A percentile compares a stretch with the other conserved stretches of the same genome.
phyloP scores from a whole-genome alignment of 1,284 basidiomycete species.

The Sporisorium scitamineum region DNA sequence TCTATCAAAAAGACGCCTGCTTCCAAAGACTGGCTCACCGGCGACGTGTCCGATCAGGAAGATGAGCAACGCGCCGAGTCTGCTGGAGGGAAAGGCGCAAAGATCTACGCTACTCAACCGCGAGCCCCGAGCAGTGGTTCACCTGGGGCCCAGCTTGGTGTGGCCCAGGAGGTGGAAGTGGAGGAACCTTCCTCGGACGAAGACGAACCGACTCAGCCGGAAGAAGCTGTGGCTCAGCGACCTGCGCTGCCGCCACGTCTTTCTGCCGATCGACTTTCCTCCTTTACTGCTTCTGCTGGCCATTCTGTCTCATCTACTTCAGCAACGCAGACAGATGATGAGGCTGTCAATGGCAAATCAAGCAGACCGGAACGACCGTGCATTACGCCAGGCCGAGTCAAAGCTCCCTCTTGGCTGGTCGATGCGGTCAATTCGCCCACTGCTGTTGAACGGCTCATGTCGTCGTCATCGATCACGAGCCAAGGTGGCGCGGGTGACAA shows the following conservation, averaged over 20 bases:
- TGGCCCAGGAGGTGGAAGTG: slow-evolving; percentile 21
- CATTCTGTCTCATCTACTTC: not conserved
- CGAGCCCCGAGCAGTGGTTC: not conserved
- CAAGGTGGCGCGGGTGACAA: not conserved
- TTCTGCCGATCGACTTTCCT: slow-evolving; percentile 20
- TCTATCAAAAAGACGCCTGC: slow-evolving; percentile 3
- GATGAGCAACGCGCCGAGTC: not conserved
- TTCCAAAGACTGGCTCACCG: slow-evolving; percentile 47
- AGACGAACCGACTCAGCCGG: slow-evolving; percentile 24
- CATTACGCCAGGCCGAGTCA: slow-evolving; percentile 29
- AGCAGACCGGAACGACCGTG: slow-evolving; percentile 22
- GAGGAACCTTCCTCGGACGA: slow-evolving; percentile 40
- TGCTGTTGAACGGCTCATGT: slow-evolving; percentile 25
- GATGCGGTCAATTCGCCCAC: slow-evolving; percentile 40
- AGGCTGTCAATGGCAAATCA: not conserved
- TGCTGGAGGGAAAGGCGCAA: not conserved
- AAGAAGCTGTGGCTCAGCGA: slow-evolving; percentile 31
- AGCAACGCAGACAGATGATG: not conserved
- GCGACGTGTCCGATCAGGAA: slow-evolving; percentile 41
- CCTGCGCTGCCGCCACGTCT: slow-evolving; percentile 23
- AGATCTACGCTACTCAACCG: slow-evolving; percentile 9
- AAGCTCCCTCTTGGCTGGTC: slow-evolving; percentile 45
- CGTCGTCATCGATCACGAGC: slow-evolving; percentile 5
- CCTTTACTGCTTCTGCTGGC: slow-evolving; percentile 4
- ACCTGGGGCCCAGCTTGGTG: not conserved